phyloP scores from a whole-genome alignment of 1,284 basidiomycete genomes.

The Neonothopanus nambi region DNA sequence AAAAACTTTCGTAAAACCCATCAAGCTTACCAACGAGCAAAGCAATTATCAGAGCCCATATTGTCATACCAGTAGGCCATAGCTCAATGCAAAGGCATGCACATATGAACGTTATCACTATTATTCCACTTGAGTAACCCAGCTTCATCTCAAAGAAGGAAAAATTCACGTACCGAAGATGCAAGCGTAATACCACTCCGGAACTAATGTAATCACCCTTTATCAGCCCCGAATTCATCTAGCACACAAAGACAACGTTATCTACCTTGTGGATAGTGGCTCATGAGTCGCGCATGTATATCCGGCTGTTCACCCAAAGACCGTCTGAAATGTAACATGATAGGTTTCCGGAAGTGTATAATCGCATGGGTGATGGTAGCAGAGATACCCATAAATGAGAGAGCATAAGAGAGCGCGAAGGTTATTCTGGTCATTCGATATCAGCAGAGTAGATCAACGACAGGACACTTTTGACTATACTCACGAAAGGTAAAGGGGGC shows the following conservation, averaged over 20 bases:
- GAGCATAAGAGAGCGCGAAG: slow-evolving; percentile 65
- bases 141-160: neutral
- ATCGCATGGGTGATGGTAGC: slow-evolving; percentile 73
- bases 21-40: slow-evolving; percentile 39
- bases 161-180: slow-evolving; percentile 41
- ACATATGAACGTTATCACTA: slow-evolving; percentile 51
- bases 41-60: slow-evolving; percentile 42
- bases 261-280: slow-evolving; percentile 62
- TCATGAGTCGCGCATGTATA: slow-evolving; percentile 85
- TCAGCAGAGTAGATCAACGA: slow-evolving; percentile 12
- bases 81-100: slow-evolving; percentile 51
- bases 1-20: slow-evolving; percentile 21
- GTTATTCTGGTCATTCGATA: slow-evolving; percentile 38
- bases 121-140: slow-evolving; percentile 14
- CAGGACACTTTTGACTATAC: slow-evolving; percentile 6
- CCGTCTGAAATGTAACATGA: slow-evolving; percentile 65
- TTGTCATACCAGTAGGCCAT: slow-evolving; percentile 33
- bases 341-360: slow-evolving; percentile 81
- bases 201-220: slow-evolving; percentile 41
- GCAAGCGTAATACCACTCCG: slow-evolving; percentile 71
- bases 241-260: no score
- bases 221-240: neutral
- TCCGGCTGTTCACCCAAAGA: slow-evolving; percentile 78
- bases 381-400: slow-evolving; percentile 63
- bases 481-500: slow-evolving; percentile 62